phyloP scores from a whole-genome alignment of 1,139 yeast species.

The Nadsonia commutata region DNA sequence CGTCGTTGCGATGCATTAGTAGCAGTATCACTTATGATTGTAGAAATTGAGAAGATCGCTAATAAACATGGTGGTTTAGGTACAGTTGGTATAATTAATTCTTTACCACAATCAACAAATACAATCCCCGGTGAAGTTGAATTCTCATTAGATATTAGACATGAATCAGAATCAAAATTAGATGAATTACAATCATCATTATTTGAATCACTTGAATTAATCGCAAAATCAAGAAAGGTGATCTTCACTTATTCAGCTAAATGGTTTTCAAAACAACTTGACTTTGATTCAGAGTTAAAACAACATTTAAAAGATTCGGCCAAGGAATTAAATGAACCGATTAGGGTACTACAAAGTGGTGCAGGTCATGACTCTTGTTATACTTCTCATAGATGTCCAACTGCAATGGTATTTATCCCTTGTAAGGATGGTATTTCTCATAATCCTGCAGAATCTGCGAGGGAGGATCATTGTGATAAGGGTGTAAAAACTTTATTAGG shows the following conservation, averaged over 20 bases:
- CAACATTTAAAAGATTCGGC: slow-evolving; percentile 29
- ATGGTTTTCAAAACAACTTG: slow-evolving; percentile 30
- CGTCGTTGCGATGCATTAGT: slow-evolving; percentile 49
- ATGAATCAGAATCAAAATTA: slow-evolving; percentile 27
- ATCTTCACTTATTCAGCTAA: slow-evolving; percentile 37
- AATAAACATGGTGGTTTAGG: slow-evolving; percentile 36
- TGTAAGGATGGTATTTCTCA: slow-evolving; percentile 58
- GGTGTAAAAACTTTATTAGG: too few relatives aligned
- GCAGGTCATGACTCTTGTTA: slow-evolving; percentile 66
- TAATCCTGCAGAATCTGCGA: slow-evolving; percentile 49
- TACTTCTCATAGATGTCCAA: slow-evolving; percentile 41
- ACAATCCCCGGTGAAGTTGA: slow-evolving; percentile 49
- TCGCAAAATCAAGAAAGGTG: slow-evolving; percentile 10
- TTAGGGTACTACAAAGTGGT: slow-evolving; percentile 42
- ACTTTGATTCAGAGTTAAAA: slow-evolving; percentile 36
- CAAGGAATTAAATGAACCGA: slow-evolving; percentile 31
- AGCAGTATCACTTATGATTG: slow-evolving; percentile 42
- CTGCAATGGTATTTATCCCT: slow-evolving; percentile 65
- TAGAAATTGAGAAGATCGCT: slow-evolving; percentile 43
- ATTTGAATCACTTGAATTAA: slow-evolving; percentile 24
- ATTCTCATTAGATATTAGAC: slow-evolving; percentile 41
- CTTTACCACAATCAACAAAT: slow-evolving; percentile 48
- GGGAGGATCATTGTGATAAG: too few relatives aligned
- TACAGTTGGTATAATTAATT: slow-evolving; percentile 42
- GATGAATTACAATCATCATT: slow-evolving; percentile 28